Conservation (phyloP, 306 rosid species). For the Casuarina equisetifolia region DNA sequence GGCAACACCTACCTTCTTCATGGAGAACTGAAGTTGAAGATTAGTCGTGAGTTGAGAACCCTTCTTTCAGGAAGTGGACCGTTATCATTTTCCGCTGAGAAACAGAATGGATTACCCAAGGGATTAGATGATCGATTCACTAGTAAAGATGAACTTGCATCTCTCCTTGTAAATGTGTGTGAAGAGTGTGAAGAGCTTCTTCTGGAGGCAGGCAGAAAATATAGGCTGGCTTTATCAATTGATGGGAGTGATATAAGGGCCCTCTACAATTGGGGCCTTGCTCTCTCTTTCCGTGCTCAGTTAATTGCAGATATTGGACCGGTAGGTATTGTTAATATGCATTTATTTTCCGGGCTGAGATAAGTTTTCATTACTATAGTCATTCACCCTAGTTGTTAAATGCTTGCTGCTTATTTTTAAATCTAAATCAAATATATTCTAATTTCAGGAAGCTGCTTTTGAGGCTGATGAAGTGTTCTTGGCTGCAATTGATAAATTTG, state of each 20-base stretch:
- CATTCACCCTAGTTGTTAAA: conserved; percentile 1
- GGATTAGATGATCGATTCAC: conserved; percentile 44
- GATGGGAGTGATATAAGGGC: conserved; percentile 81
- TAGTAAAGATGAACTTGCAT: conserved; percentile 58
- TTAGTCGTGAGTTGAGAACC: conserved; percentile 72
- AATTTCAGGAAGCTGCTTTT: conserved; percentile 72
- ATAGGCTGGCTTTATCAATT: conserved; percentile 84
- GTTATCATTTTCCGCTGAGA: conserved; percentile 38
- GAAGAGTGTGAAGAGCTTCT: conserved; percentile 95
- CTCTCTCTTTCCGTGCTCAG: conserved; percentile 92
- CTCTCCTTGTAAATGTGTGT: conserved; percentile 64
- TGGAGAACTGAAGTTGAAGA: conserved; percentile 86
- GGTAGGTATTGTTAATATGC: conserved; percentile 47
- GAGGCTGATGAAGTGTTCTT: conserved; percentile 93
- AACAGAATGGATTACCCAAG: conserved; percentile 43
- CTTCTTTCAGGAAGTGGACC: conserved; percentile 55
- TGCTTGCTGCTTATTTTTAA: conserved; percentile 24
- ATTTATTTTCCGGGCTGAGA: conserved; percentile 13
- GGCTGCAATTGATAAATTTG: conserved; percentile 96
- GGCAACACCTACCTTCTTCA: conserved; percentile 95
- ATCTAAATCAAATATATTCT: conserved; percentile 21
- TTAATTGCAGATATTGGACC: conserved; percentile 92
- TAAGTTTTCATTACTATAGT: conserved; percentile 12
- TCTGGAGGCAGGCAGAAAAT: conserved; percentile 90
- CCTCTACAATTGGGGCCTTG: conserved; percentile 97